Evolutionary conservation across 257 asterid species (phyloP).

Genomic region (Solanum infundibuliforme): DNA sequence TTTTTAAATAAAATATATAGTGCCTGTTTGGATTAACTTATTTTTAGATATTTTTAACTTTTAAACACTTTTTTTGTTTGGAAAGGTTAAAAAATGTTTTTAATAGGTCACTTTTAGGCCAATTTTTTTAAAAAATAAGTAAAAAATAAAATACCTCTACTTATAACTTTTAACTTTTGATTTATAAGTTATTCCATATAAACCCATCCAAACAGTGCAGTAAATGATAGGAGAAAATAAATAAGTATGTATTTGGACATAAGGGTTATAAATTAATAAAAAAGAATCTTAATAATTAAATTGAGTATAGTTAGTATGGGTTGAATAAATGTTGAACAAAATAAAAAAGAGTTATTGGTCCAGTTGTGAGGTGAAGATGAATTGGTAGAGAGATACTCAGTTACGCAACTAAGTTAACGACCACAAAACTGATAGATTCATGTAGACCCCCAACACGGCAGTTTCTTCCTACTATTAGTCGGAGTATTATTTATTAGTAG

Average conservation of each 20-base stretch:
- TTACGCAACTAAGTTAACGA: slow-evolving; percentile 42
- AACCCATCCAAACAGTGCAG: not conserved
- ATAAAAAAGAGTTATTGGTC: not conserved
- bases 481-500: not conserved
- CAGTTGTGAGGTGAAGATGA: slow-evolving; percentile 6
- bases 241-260: no score
- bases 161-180: not conserved
- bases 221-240: not conserved
- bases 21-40: no score
- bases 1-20: not conserved
- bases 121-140: no score
- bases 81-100: not conserved
- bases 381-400: slow-evolving; percentile 11
- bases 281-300: no score
- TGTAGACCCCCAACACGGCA: slow-evolving; percentile 9
- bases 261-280: no score
- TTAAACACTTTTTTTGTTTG: not conserved
- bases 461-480: not conserved
- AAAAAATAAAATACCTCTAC: no score
- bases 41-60: no score
- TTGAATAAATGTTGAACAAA: not conserved
- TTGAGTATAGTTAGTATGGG: not conserved
- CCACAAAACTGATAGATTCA: slow-evolving; percentile 56
- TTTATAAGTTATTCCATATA: not conserved
- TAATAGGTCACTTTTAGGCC: no score